These are phyloP conservation scores for Sporisorium sorghi DNA, from an alignment of 1,284 basidiomycete genomes.

Conservation along the genomic window DNA sequence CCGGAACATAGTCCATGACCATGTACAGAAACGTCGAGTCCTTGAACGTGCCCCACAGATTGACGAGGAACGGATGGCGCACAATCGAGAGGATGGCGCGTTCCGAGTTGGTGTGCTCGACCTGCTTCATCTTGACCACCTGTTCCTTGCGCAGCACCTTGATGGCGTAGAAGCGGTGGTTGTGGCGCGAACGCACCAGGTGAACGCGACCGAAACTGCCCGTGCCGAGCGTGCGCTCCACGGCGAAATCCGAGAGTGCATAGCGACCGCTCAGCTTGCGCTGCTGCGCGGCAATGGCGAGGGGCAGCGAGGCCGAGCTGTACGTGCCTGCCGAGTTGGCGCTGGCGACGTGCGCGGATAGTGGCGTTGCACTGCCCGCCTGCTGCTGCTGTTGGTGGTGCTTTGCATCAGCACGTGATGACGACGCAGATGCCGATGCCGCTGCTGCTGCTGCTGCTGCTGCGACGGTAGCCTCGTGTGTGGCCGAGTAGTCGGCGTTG, in stretches of 20 bases:
- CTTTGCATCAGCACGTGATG: slow-evolving; percentile 22
- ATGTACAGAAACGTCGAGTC: slow-evolving; percentile 94
- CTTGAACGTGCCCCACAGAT: slow-evolving; percentile 97
- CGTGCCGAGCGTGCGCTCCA: slow-evolving; percentile 66
- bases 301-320: slow-evolving; percentile 41
- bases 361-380: slow-evolving; percentile 3
- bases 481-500: slow-evolving; percentile 37
- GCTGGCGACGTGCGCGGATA: slow-evolving; percentile 22
- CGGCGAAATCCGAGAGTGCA: slow-evolving; percentile 63
- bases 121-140: slow-evolving; percentile 94
- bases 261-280: slow-evolving; percentile 65
- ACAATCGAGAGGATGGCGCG: slow-evolving; percentile 88
- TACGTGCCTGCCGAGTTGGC: slow-evolving; percentile 52
- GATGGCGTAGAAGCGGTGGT: slow-evolving; percentile 68
- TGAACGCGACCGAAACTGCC: slow-evolving; percentile 68
- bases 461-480: slow-evolving; percentile 40
- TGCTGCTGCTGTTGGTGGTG: slow-evolving; percentile 14
- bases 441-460: slow-evolving; percentile 35
- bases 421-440: neutral
- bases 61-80: slow-evolving; percentile 95
- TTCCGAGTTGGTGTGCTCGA: slow-evolving; percentile 97
- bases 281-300: slow-evolving; percentile 51
- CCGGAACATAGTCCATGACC: slow-evolving; percentile 99
- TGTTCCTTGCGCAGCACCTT: slow-evolving; percentile 75
- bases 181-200: slow-evolving; percentile 63